Evolutionary conservation across 73 alveolate genomes (phyloP).

Genomic region (Paraurostyla sp.): DNA sequence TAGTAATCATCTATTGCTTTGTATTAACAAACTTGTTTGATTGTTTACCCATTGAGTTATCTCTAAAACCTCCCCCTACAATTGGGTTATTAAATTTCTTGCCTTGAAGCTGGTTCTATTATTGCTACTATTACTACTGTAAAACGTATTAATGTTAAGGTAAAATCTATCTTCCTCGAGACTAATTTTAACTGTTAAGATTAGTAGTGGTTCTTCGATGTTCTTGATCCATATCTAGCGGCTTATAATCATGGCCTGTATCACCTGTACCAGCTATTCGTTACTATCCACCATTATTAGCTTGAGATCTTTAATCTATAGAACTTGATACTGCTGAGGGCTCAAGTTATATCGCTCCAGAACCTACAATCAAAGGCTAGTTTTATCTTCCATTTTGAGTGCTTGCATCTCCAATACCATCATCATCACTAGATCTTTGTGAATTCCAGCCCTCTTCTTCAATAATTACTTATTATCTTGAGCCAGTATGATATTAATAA

Average conservation of each 20-base stretch:
- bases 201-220: slow-evolving; percentile 35
- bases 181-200: slow-evolving; percentile 14
- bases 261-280: slow-evolving; percentile 47
- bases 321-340: not conserved
- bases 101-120: not conserved
- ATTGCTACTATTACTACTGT: not conserved
- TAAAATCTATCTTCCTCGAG: slow-evolving; percentile 7
- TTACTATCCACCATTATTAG: not conserved
- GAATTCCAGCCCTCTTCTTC: slow-evolving; percentile 58
- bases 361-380: not conserved
- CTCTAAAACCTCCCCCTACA: slow-evolving; percentile 46
- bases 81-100: not conserved
- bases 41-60: slow-evolving; percentile 35
- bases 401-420: not conserved
- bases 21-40: not conserved
- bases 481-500: slow-evolving; percentile 16
- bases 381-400: not conserved
- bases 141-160: slow-evolving; percentile 5
- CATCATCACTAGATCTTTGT: slow-evolving; percentile 53
- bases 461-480: slow-evolving; percentile 45
- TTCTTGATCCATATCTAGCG: slow-evolving; percentile 22
- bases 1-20: not conserved
- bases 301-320: not conserved
- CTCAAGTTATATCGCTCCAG: not conserved
- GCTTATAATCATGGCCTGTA: slow-evolving; percentile 56